Evolutionary conservation across 805 yeast genomes (phyloP), one percentile per base, ranked within the genome.

Genomic region (Vanderwaltozyma yarrowii): DNA sequence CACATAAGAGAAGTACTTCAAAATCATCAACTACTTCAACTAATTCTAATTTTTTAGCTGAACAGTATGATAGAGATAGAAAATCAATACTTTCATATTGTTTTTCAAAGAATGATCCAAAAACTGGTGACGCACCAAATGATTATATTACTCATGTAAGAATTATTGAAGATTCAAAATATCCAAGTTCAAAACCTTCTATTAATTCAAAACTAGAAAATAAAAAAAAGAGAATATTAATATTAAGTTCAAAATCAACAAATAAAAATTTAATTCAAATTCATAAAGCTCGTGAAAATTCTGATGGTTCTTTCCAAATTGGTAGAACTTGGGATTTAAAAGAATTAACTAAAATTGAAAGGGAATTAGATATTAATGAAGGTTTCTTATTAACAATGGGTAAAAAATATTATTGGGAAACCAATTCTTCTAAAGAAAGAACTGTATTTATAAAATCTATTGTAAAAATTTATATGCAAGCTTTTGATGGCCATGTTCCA

Each of bases 261-360:
- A 75, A 80, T 52, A 66, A 71, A 34, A 69, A 78, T 6, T 89
- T 89, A 0, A 78, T 83, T 24, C 69, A 78, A 40, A 50, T 88
- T 11, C 95, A 87, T 56, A 88, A 89, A 60, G 95, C 94, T 2
- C 78, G 94, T 50, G 86, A 76, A 55, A 80, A 81, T 48, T 65
- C 73, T 9, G 82, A 83, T 47, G 79, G 82, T 1, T 58, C 78
- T 1, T 76, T 82, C 50, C 96, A 88, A 60, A 84, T 88, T 36
- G 97, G 97, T 24, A 73, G 96, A 51, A 81, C 94, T 3, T 88
- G 97, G 97, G 78, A 76, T 44, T 63, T 89, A 50, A 82, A 74
- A 42, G 94, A 84, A 48, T 64, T 89, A 45, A 57, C 67, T 3
- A 58, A 60, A 31, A 58, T 88, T 2, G 76, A 77, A 24, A 67